Evolutionary conservation across 805 yeast species (phyloP), one percentile per base, ranked within the genome.

Genomic region (Isabelozyma pseudorhagii): DNA sequence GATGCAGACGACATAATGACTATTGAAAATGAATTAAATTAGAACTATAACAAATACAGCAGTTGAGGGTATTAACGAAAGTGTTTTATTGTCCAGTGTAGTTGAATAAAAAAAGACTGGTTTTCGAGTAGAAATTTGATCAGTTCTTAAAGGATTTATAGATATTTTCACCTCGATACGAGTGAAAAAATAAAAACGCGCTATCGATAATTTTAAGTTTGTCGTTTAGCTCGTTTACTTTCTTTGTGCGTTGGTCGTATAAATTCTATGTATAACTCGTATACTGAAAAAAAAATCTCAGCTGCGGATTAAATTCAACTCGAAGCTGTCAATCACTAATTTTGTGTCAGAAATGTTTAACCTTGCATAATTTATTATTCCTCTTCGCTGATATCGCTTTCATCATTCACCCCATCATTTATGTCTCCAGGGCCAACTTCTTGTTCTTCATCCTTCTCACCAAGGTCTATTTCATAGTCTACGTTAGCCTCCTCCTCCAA

Each of bases 401-500:
- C 36, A 13, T 31, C 36, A 8, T 10, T 13, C 36, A 3, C n/a
- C 2, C 8, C 36, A 13, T 31, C 36, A 5, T 31, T 9, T 21
- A 21, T 21, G 25, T 21, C 25, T 21, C 25, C 6, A 4, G 25
- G 25, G 6, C 25, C 25, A 21, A 21, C 25, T 21, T 31, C 36
- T 9, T 10, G 9, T 8, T 31, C n/a, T 10, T 31, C 36, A 1
- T 31, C 36, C 8, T 31, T 9, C n/a, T 31, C 36, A 31, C 10
- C n/a, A 9, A 1, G 40, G 4, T 28, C 45, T 14, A 71, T 57
- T 27, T 69, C 70, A 53, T 72, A 72, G 10, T 70, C 72, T 9
- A 70, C 71, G 15, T 64, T 60, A 13, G 69, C 75, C 46, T 71
- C 77, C 27, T 66, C 74, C 2, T 67, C 75, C 14, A 27, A 9